These are phyloP conservation scores for Prunus davidiana DNA, from an alignment of 306 rosid genomes.

Conservation along the genomic window DNA sequence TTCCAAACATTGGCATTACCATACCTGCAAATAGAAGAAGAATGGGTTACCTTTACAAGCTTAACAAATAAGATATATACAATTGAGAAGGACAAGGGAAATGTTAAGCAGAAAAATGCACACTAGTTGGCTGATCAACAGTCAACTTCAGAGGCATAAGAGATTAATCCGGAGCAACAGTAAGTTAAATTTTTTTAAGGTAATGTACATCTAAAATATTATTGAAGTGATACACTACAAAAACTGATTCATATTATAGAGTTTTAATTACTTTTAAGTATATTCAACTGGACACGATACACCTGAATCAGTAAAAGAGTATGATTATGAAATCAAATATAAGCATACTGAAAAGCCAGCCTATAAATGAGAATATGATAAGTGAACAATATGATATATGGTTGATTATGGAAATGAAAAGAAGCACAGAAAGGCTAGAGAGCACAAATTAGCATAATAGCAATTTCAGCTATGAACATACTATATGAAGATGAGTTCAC, in stretches of 20 bases:
- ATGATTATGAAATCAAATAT: not conserved
- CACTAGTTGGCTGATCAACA: not conserved
- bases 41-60: constrained; percentile 1
- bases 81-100: not conserved
- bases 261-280: not conserved
- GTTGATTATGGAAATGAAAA: too few species aligned
- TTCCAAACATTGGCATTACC: constrained; percentile 99
- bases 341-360: not conserved
- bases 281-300: not conserved
- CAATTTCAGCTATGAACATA: not conserved
- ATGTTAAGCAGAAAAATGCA: not conserved
- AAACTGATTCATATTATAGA: not conserved
- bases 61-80: not conserved
- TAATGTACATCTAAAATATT: not conserved
- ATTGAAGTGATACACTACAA: not conserved
- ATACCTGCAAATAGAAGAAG: constrained; percentile 61
- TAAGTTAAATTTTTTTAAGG: not conserved
- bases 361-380: not conserved
- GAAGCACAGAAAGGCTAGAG: too few species aligned
- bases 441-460: not conserved
- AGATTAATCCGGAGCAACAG: not conserved
- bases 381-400: not conserved
- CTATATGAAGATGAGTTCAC: not conserved
- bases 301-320: not conserved
- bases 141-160: not conserved